Evolutionary conservation across 345 rosid species (phyloP).

Genomic region (Eucalyptus fibrosa): DNA sequence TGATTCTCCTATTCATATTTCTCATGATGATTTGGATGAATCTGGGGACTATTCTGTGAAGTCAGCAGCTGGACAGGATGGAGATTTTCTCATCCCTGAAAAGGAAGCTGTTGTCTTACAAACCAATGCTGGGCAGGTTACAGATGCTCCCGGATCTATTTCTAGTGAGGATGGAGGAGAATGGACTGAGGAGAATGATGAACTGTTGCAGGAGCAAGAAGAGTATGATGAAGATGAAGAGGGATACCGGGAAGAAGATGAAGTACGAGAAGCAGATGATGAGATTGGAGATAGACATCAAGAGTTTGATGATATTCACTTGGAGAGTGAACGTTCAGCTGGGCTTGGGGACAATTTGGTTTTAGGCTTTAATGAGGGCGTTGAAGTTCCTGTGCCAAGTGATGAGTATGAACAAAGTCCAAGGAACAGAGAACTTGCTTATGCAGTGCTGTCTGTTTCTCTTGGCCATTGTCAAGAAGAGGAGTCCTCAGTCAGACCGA

Average conservation of each 20-base stretch:
- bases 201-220: constrained; percentile 73
- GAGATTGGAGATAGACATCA: constrained; percentile 35
- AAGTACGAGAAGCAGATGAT: constrained; percentile 60
- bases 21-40: constrained; percentile 96
- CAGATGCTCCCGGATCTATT: constrained; percentile 30
- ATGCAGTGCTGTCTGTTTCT: constrained; percentile 25
- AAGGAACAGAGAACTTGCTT: constrained; percentile 26
- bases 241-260: constrained; percentile 80
- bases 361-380: constrained; percentile 81
- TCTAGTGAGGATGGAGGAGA: constrained; percentile 78
- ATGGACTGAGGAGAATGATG: constrained; percentile 62
- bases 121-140: constrained; percentile 29
- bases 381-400: constrained; percentile 71
- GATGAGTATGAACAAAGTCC: constrained; percentile 65
- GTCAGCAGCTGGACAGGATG: constrained; percentile 32
- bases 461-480: constrained; percentile 19
- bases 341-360: constrained; percentile 45
- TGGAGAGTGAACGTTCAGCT: constrained; percentile 47
- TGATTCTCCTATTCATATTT: constrained; percentile 78
- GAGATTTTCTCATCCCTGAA: constrained; percentile 19
- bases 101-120: constrained; percentile 22
- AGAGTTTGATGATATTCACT: constrained; percentile 48
- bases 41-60: constrained; percentile 43
- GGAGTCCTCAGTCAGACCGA: constrained; percentile 19
- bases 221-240: constrained; percentile 94